Conservation (phyloP, 2,329 filamentous ascomycete species). For the Penicillium crustosum region DNA sequence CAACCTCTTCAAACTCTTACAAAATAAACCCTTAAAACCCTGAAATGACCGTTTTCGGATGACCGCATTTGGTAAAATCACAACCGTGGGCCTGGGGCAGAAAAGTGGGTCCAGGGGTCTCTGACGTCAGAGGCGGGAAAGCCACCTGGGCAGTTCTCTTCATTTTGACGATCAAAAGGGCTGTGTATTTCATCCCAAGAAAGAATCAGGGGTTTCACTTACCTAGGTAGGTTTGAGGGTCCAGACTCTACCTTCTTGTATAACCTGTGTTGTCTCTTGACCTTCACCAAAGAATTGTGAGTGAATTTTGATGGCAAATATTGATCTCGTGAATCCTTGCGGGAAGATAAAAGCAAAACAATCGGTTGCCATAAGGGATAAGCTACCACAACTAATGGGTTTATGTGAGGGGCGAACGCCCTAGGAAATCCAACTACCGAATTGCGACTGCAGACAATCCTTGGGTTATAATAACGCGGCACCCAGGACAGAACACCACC, state of each 20-base stretch:
- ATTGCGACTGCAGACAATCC: not conserved
- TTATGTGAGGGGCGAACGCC: not conserved
- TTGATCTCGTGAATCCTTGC: not conserved
- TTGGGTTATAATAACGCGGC: not conserved
- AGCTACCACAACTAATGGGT: not conserved
- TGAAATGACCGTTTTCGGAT: not conserved
- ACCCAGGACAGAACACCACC: not conserved
- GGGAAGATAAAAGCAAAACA: not conserved
- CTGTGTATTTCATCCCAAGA: not conserved
- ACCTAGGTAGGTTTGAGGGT: not conserved
- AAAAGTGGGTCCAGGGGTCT: conserved; percentile 6
- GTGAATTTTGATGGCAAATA: not conserved
- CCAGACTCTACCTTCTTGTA: not conserved
- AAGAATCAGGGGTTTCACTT: not conserved
- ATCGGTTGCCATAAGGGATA: not conserved
- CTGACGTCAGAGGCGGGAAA: conserved; percentile 11
- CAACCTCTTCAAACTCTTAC: not conserved
- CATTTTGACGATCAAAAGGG: conserved; percentile 1
- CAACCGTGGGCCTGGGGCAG: not conserved
- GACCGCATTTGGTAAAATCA: not conserved
- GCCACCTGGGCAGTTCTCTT: not conserved
- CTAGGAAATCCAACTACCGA: not conserved
- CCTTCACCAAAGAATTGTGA: not conserved
- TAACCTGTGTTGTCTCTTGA: not conserved
- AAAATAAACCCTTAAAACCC: not conserved